Evolutionary conservation across 2,329 filamentous ascomycete species (phyloP).

Genomic region (Huntiella bhutanensis): DNA sequence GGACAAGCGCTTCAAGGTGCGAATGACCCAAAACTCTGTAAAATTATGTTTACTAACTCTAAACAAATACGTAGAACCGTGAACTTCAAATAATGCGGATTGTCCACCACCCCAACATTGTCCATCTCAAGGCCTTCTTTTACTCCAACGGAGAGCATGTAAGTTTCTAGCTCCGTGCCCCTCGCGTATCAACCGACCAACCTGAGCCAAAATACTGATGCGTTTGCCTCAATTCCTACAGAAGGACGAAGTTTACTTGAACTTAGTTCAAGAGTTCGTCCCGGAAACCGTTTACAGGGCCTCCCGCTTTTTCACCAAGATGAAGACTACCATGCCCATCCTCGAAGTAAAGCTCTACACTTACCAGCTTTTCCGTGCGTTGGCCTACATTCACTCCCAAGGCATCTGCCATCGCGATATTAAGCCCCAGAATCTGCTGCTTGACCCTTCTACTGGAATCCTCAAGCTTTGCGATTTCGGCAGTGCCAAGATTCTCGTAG

Average conservation of each 20-base stretch:
- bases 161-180: conserved; percentile 18
- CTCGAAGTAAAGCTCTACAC: conserved; percentile 98
- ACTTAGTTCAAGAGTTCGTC: conserved; percentile 93
- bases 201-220: background rate
- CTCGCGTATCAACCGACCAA: background rate
- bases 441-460: conserved; percentile 79
- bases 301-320: conserved; percentile 97
- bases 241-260: conserved; percentile 98
- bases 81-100: conserved; percentile 99
- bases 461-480: conserved; percentile 98
- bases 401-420: conserved; percentile 98
- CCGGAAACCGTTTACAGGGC: conserved; percentile 97
- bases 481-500: conserved; percentile 93
- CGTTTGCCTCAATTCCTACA: conserved; percentile 19
- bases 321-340: conserved; percentile 99
- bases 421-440: conserved; percentile 91
- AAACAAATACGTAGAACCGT: conserved; percentile 53
- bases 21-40: background rate
- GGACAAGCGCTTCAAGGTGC: conserved; percentile 98
- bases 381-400: conserved; percentile 98
- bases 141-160: conserved; percentile 98
- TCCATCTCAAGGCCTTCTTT: conserved; percentile 97
- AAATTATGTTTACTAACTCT: background rate
- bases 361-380: conserved; percentile 94
- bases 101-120: conserved; percentile 95